Evolutionary conservation across 805 yeast species (phyloP).

Genomic region (Kuraishia piskuri): DNA sequence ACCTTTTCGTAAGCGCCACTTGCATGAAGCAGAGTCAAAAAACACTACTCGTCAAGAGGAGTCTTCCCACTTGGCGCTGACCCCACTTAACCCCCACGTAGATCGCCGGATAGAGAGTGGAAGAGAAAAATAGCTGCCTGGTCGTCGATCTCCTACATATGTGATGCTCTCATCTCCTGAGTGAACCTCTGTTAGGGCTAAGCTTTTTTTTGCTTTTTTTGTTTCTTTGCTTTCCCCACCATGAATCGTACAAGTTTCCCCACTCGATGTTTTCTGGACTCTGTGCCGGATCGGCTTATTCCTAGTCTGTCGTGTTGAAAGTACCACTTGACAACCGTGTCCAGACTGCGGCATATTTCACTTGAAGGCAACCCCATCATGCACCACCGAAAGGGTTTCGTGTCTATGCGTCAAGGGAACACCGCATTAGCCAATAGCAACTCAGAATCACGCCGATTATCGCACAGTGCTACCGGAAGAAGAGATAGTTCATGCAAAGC

Average conservation of each 20-base stretch:
- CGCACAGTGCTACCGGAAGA: neutral
- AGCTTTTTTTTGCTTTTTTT: too few species aligned
- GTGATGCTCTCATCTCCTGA: too few species aligned
- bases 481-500: neutral
- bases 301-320: neutral
- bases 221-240: too few species aligned
- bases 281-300: neutral
- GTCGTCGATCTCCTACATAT: too few species aligned
- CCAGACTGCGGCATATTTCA: neutral
- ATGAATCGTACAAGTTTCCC: too few species aligned
- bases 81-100: too few species aligned
- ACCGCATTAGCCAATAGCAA: neutral
- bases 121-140: too few species aligned
- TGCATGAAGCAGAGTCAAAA: neutral
- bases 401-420: neutral
- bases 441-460: neutral
- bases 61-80: too few species aligned
- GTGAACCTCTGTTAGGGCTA: too few species aligned
- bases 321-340: neutral
- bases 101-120: too few species aligned
- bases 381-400: neutral
- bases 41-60: neutral
- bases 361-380: neutral
- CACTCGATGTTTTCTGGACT: neutral
- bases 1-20: neutral